Evolutionary conservation across 768 basidiomycete species (phyloP), one percentile per base, ranked within the genome.

Genomic region (Phaffia australis): DNA sequence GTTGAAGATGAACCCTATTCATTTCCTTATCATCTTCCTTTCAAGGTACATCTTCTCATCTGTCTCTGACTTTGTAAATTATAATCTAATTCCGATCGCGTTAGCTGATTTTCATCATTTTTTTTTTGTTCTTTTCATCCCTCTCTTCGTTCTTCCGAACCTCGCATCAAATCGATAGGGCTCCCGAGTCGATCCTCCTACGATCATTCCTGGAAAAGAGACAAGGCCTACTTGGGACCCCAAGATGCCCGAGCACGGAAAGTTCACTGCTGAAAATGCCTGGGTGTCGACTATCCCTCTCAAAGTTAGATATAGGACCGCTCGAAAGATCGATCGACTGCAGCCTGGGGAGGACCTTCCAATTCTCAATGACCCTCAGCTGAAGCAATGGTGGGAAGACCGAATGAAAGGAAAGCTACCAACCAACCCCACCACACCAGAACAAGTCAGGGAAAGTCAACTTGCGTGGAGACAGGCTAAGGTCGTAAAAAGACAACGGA

Each of bases 261-360:
- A n/a, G 21, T 67, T 62, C 60, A 69, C 56, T 1, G 30, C 56
- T 6, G 56, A 64, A n/a, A 69, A 69, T 29, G 67, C 67, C 30
- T 27, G 48, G n/a, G 16, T 69, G 23, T 23, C 49, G 23, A 30
- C 57, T 18, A 50, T 52, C 15, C 67, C 67, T 2, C 27, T 59
- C 50, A 35, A 32, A 19, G 56, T 64, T 35, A 55, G 67, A 42
- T 57, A 64, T 35, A 11, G 56, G 16, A 30, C 54, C 32, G 56
- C 63, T 8, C 42, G 46, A 32, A 55, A 29, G 62, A 48, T 69
- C 67, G 67, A 69, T 63, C 32, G 56, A 11, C 63, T 69, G 21
- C 54, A 59, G 35, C 62, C 62, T 8, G 67, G 67, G 4, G 62
- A 69, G 57, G 21, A 42, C 30, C 67, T 57, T 18, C 30, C 42